Evolutionary conservation across 1,284 basidiomycete species (phyloP), one percentile per base, ranked within the genome.

Genomic region (Trichosporon inkin): DNA sequence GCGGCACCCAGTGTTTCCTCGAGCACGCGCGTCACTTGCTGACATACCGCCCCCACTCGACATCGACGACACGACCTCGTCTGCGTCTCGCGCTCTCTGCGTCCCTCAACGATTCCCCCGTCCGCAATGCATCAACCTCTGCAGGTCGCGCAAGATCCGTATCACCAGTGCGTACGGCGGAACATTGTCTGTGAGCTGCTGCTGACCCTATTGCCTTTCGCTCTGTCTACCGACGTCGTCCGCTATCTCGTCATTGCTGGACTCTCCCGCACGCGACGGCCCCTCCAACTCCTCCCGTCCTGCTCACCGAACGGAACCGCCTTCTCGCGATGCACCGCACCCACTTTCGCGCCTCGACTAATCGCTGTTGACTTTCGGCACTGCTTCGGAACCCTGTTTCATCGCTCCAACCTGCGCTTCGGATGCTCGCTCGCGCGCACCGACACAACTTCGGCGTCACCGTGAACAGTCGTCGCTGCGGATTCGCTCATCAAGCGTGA

Each of bases 401-500:
- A 51, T 51, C 58, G 17, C 35, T 34, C 38, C 53, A 38, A 54
- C 14, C 34, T 28, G 38, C 36, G 32, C 41, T 53, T 37, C 32
- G 51, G 35, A 32, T 17, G 19, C n/a, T 34, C n/a, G n/a, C 22
- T 53, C 20, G 16, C 39, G 22, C 44, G 44, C 44, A 49, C 44
- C 44, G 44, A 28, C 44, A 49, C 28, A 22, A 24, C 14, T 24
- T 32, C 22, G 44, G 44, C 44, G 14, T 19, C 32, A 22, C n/a
- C 14, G 39, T 17, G 19, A 1, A 54, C 76, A 92, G 90, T 92
- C 66, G 91, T 93, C 64, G 91, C 91, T 53, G 90, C 90, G 47
- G 91, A 92, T 77, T 88, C 88, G 37, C 81, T 93, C 34, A 88
- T 88, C 62, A 93, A 93, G 81, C 86, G 91, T 51, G 90, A 93